A percentile compares a stretch with the other conserved stretches of the same genome.
Evolutionary conservation across 2,329 filamentous ascomycete species (phyloP).

Genomic region (Ambrosiella beaveri): DNA sequence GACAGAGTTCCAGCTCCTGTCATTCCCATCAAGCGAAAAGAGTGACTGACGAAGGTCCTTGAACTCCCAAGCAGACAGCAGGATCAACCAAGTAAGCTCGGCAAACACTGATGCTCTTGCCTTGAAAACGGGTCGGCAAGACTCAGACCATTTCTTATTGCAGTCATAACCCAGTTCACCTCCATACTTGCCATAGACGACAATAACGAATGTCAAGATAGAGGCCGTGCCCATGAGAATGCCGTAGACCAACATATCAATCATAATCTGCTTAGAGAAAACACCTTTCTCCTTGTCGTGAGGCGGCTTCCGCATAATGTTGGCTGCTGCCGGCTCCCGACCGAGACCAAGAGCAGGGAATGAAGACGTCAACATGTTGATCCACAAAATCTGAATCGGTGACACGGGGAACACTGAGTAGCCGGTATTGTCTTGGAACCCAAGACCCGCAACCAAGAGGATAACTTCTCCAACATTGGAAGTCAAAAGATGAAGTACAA

Average conservation of each 20-base stretch:
- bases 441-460: conserved; percentile 63
- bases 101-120: conserved; percentile 59
- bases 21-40: conserved; percentile 45
- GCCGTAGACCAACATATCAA: conserved; percentile 69
- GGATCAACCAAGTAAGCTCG: conserved; percentile 54
- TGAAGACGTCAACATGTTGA: conserved; percentile 82
- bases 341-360: conserved; percentile 80
- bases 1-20: conserved; percentile 32
- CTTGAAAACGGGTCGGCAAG: conserved; percentile 45
- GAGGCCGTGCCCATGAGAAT: conserved; percentile 57
- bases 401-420: conserved; percentile 74
- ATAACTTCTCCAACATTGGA: conserved; percentile 76
- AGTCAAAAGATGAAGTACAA: conserved; percentile 61
- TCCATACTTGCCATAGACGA: conserved; percentile 38
- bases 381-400: conserved; percentile 79
- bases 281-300: conserved; percentile 51
- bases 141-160: conserved; percentile 39
- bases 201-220: conserved; percentile 47
- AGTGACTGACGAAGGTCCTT: conserved; percentile 55
- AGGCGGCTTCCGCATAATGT: conserved; percentile 67
- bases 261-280: conserved; percentile 60
- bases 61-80: conserved; percentile 64
- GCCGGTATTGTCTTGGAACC: conserved; percentile 53
- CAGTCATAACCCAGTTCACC: conserved; percentile 42
- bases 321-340: conserved; percentile 55